phyloP scores from a whole-genome alignment of 2,329 filamentous ascomycete genomes.

The Penicillium sp. region DNA sequence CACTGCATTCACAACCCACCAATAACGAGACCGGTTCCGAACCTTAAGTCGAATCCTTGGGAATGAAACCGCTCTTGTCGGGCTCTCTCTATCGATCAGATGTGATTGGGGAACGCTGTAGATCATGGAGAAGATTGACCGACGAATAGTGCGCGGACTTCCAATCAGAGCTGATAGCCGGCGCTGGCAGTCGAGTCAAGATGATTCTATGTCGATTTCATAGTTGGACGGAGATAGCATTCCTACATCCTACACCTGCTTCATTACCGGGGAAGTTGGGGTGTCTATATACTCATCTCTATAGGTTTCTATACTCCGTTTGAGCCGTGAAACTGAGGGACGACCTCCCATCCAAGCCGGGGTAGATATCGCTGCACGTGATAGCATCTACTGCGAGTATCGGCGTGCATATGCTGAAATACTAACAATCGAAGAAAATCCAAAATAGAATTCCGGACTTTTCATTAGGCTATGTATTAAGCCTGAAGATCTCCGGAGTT shows the following conservation, averaged over 20 bases:
- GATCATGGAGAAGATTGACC: neutral
- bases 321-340: neutral
- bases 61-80: neutral
- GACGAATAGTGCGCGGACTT: neutral
- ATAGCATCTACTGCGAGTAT: neutral
- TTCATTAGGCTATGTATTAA: neutral
- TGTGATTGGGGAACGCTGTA: conserved; percentile 1
- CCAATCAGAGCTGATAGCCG: neutral
- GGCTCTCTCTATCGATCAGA: neutral
- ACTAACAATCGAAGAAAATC: neutral
- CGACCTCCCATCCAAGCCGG: neutral
- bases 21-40: neutral
- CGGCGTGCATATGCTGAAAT: neutral
- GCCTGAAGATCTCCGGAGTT: conserved; percentile 2
- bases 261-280: neutral
- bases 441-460: neutral
- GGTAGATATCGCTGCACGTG: neutral
- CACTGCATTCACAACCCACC: neutral
- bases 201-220: neutral
- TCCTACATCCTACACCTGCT: neutral
- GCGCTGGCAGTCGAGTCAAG: neutral
- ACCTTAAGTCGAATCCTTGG: conserved; percentile 2
- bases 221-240: neutral
- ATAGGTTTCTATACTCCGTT: neutral
- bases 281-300: neutral